phyloP scores from a whole-genome alignment of 495 filamentous ascomycete genomes.

The Trichoderma virens region DNA sequence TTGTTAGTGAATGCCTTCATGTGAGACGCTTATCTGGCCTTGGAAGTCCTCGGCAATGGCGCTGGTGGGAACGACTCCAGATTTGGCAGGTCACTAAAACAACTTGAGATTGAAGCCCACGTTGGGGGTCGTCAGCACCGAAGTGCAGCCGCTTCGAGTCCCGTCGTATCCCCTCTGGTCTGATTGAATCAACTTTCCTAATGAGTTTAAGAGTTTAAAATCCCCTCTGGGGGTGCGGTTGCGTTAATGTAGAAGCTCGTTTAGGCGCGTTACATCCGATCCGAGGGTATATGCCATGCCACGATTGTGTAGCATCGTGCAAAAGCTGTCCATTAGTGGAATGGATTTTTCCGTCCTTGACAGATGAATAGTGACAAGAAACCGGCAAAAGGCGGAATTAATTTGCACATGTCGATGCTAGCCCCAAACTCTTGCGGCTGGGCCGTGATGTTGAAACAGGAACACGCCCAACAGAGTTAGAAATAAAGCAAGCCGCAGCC shows the following conservation, averaged over 20 bases:
- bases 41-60: neutral
- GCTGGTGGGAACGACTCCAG: neutral
- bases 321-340: neutral
- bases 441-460: neutral
- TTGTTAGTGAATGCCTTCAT: neutral
- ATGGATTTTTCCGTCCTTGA: neutral
- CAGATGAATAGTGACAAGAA: neutral
- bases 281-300: neutral
- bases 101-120: neutral
- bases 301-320: neutral
- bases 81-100: neutral
- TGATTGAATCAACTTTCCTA: neutral
- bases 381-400: neutral
- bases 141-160: neutral
- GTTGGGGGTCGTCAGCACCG: constrained; percentile 5
- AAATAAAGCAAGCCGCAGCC: neutral
- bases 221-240: neutral
- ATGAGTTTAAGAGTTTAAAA: neutral
- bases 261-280: neutral
- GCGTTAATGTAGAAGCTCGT: neutral
- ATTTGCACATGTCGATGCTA: neutral
- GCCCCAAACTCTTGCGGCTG: neutral
- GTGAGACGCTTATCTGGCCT: constrained; percentile 1
- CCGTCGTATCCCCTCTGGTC: neutral
- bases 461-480: neutral